A percentile compares a stretch with the other conserved stretches of the same genome.
These are phyloP conservation scores for Kwoniella dejecticola DNA, from an alignment of 768 basidiomycete species.

Conservation along the genomic window DNA sequence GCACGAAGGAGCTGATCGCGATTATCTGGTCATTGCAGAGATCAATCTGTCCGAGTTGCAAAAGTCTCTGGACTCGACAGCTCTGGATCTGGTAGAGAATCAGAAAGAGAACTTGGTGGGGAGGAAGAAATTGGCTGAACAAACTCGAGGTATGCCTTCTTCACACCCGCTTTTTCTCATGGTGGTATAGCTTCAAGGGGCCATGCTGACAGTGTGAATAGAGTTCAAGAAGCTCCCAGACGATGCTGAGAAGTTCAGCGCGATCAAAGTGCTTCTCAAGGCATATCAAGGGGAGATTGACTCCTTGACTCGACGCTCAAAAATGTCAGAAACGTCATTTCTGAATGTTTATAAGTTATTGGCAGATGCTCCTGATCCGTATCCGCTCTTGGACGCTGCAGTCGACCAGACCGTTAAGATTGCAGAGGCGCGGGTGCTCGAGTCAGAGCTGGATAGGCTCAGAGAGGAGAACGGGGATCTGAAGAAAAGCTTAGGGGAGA, in stretches of 20 bases:
- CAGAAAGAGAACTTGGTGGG: conserved; percentile 96
- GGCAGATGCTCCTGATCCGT: conserved; percentile 96
- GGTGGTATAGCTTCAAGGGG: too few species aligned
- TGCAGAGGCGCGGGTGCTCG: conserved; percentile 75
- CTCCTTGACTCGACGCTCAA: conserved; percentile 86
- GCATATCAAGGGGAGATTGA: conserved; percentile 98
- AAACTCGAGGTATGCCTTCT: conserved; percentile 78
- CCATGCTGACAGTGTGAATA: too few species aligned
- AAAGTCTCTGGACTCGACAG: conserved; percentile 87
- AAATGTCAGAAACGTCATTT: conserved; percentile 90
- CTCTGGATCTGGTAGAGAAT: conserved; percentile 94
- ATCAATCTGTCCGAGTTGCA: conserved; percentile 88
- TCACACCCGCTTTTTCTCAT: too few species aligned
- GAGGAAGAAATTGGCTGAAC: conserved; percentile 89
- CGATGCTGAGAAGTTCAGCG: conserved; percentile 73
- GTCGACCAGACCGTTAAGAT: conserved; percentile 93
- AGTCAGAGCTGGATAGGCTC: conserved; percentile 70
- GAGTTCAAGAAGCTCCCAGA: conserved; percentile 97
- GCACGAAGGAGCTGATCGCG: background rate
- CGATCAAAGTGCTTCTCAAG: conserved; percentile 88
- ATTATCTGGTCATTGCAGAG: conserved; percentile 59
- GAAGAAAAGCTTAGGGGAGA: conserved; percentile 69
- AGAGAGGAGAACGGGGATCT: conserved; percentile 82
- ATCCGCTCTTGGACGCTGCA: conserved; percentile 90
- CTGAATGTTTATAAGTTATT: conserved; percentile 94